Percentiles rank a stretch among this genome's conserved stretches.
phyloP scores from a whole-genome alignment of 202 grass and related monocot species.

The Schoenoplectus tabernaemontani region DNA sequence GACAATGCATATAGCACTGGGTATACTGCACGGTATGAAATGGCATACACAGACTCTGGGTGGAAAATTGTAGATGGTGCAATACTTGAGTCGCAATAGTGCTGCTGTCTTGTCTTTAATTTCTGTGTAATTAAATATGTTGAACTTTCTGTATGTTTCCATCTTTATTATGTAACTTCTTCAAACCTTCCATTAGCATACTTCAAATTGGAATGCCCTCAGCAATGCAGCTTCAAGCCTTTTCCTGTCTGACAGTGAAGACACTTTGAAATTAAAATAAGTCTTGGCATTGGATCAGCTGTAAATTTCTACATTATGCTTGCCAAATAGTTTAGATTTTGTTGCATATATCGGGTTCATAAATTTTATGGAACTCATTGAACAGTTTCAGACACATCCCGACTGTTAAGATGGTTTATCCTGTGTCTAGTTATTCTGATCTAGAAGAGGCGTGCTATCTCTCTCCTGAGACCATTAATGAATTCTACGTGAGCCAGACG shows the following conservation, averaged over 20 bases:
- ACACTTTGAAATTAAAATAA: neutral
- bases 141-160: neutral
- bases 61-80: conserved; percentile 92
- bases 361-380: neutral
- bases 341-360: neutral
- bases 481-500: no score
- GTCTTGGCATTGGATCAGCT: neutral
- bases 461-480: neutral
- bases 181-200: neutral
- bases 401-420: neutral
- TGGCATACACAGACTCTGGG: conserved; percentile 32
- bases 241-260: neutral
- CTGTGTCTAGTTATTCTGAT: neutral
- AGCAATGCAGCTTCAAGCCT: neutral
- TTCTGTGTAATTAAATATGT: conserved; percentile 47
- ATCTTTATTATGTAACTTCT: neutral
- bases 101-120: neutral
- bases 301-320: conserved; percentile 1
- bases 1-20: conserved; percentile 46
- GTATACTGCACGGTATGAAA: conserved; percentile 73
- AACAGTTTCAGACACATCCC: neutral
- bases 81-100: conserved; percentile 51
- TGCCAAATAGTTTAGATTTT: neutral
- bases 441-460: neutral
- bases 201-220: neutral